Evolutionary conservation across 305 asterid genomes (phyloP), one percentile per base, ranked within the genome.

Genomic region (Withania somnifera): DNA sequence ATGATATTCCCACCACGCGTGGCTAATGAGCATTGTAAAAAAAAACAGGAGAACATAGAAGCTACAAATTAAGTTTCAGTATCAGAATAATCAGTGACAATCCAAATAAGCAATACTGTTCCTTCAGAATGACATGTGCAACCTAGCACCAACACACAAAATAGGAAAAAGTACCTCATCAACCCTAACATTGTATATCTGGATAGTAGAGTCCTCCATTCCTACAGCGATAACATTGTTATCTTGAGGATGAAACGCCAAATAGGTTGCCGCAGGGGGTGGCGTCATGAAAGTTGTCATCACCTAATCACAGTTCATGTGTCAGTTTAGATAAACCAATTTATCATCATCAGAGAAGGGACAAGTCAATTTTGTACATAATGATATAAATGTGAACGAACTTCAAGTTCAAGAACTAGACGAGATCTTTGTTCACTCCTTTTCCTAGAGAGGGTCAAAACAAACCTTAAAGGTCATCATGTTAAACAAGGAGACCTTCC

Each of bases 261-360:
- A 88, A 86, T 87, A 95, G 20, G 99, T 92, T 71, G 98, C 97
- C 66, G 97, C 97, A 22, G 98, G 99, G 78, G 99, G 98, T 3
- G 99, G 98, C 20, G 97, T 92, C 98, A 95, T 95, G 91, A 95
- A 95, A 61, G 99, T 95, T 24, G 97, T 95, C 99, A 94, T 95
- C 80, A 91, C 97, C 99, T 95, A 87, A 80, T 61, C 51, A 89
- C 45, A 83, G 53, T 34, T 22, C 63, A 82, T 30, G 84, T 53
- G 83, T 53, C 82, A 68, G 85, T 80, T 83, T 17, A 52, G 73
- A 60, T 64, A 64, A 54, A 45, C 84, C 60, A 79, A 56, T 64
- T 82, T 75, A 75, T 75, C 54, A 79, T 9, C 11, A n/a, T 50
- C 54, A 80, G 53, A 57, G 61, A 52, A 56, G 26, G 36, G 54